These are phyloP conservation scores for Mitragyna speciosa DNA, from an alignment of 257 asterid genomes.

Conservation along the genomic window DNA sequence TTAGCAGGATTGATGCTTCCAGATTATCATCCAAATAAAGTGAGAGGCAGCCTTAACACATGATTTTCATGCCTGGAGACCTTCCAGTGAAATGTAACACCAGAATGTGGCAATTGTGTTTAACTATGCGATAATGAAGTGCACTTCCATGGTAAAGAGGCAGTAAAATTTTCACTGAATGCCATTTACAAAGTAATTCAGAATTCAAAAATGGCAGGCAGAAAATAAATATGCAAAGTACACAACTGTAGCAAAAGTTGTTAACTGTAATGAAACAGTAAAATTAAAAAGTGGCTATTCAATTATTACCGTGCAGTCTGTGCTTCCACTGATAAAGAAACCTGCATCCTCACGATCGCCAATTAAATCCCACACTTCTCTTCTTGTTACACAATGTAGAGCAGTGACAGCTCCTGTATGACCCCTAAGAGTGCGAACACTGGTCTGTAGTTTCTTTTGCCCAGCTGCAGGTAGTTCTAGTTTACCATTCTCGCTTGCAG, in stretches of 20 bases:
- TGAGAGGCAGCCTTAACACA: background rate
- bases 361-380: slow-evolving; percentile 94
- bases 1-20: background rate
- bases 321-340: slow-evolving; percentile 92
- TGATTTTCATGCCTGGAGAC: background rate
- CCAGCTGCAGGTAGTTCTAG: slow-evolving; percentile 67
- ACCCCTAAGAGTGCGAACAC: slow-evolving; percentile 83
- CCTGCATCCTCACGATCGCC: slow-evolving; percentile 98
- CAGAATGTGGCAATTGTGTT: background rate
- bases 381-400: slow-evolving; percentile 87
- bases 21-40: background rate
- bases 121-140: background rate
- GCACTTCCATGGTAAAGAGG: background rate
- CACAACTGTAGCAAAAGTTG: too few species aligned
- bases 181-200: too few species aligned
- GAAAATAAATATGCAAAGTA: too few species aligned
- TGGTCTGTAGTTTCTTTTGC: slow-evolving; percentile 82
- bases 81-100: background rate
- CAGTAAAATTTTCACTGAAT: background rate
- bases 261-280: background rate
- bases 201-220: too few species aligned
- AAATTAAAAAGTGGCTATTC: background rate
- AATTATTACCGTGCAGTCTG: slow-evolving; percentile 76
- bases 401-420: slow-evolving; percentile 91
- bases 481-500: slow-evolving; percentile 62